Conservation (phyloP, 192 early-diverging fungal species). For the Allomyces macrogynus region DNA sequence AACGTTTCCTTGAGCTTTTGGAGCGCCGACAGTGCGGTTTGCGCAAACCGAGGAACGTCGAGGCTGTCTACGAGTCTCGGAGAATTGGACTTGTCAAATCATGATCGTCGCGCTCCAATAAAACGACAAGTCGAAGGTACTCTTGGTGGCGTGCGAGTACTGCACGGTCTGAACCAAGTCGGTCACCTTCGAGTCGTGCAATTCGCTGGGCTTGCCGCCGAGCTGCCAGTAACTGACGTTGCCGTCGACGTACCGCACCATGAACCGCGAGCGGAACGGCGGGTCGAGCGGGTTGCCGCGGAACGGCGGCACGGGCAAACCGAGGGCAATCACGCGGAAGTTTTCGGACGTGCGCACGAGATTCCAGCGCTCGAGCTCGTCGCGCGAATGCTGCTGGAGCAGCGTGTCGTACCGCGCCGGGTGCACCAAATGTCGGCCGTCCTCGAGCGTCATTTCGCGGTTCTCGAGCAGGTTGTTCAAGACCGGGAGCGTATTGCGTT, state of each 20-base stretch:
- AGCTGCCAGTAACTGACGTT: no score
- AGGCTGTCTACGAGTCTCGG: not conserved
- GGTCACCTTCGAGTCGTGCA: no score
- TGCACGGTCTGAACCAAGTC: not conserved
- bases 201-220: no score
- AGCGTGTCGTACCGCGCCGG: constrained; percentile 41
- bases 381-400: constrained; percentile 21
- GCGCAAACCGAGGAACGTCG: not conserved
- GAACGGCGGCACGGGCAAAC: constrained; percentile 48
- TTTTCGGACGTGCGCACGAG: constrained; percentile 41
- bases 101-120: no score
- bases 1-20: not conserved
- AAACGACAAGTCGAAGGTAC: no score
- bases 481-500: constrained; percentile 64
- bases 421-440: constrained; percentile 53
- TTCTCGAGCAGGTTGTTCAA: constrained; percentile 74
- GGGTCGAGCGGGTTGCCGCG: constrained; percentile 53
- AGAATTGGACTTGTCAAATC: no score
- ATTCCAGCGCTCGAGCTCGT: constrained; percentile 23
- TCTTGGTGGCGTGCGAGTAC: not conserved
- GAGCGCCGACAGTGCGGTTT: not conserved
- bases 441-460: constrained; percentile 63
- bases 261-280: constrained; percentile 61
- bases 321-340: constrained; percentile 56
- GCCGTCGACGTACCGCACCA: constrained; percentile 19